These are phyloP conservation scores for Noccaea bulbosa DNA, from an alignment of 345 rosid species.

Conservation along the genomic window DNA sequence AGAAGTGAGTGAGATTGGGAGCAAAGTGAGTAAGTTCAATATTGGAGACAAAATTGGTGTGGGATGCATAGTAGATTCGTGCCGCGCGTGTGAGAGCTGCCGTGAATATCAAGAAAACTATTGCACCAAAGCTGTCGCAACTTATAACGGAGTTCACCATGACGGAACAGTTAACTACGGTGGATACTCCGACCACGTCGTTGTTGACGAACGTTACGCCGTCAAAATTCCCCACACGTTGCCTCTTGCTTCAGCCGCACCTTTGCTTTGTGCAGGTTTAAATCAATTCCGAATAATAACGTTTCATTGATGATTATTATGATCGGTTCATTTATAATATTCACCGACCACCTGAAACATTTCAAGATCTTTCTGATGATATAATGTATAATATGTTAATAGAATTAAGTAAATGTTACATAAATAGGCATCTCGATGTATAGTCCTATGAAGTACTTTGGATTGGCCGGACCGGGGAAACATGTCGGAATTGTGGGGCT, in stretches of 20 bases:
- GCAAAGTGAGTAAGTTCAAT: conserved; percentile 52
- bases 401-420: not conserved
- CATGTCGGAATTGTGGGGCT: conserved; percentile 58
- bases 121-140: conserved; percentile 51
- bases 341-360: not conserved
- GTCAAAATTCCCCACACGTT: conserved; percentile 53
- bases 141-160: conserved; percentile 43
- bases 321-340: not conserved
- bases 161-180: conserved; percentile 61
- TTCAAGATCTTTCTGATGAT: not conserved
- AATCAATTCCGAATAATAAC: not conserved
- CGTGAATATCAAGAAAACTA: conserved; percentile 55
- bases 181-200: conserved; percentile 67
- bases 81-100: conserved; percentile 59
- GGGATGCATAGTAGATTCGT: conserved; percentile 62
- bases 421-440: conserved; percentile 61
- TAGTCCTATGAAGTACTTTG: conserved; percentile 65
- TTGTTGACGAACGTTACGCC: conserved; percentile 54
- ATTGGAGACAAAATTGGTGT: conserved; percentile 62
- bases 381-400: not conserved
- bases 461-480: conserved; percentile 51
- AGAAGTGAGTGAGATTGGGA: conserved; percentile 60
- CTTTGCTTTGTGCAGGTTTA: conserved; percentile 66
- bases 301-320: not conserved
- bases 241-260: conserved; percentile 60